A percentile compares a stretch with the other conserved stretches of the same genome.
Evolutionary conservation across 331 rosid genomes (phyloP).

Genomic region (Phaseolus coccineus): DNA sequence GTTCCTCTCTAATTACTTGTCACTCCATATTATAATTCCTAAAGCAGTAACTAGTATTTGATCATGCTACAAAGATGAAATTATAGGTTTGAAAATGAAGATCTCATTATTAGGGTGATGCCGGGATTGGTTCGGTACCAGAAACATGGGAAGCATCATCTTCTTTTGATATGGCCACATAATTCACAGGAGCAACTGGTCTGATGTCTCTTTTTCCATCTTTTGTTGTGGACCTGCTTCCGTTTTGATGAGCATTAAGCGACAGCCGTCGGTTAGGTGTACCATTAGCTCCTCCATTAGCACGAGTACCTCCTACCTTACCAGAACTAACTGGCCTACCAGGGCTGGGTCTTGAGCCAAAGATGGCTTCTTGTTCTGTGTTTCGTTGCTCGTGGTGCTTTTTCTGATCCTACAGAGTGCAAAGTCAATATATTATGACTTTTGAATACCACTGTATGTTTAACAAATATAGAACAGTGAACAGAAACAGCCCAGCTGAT

Average conservation of each 20-base stretch:
- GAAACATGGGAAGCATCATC: slow-evolving; percentile 81
- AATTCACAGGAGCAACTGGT: slow-evolving; percentile 78
- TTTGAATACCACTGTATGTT: not conserved
- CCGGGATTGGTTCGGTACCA: slow-evolving; percentile 67
- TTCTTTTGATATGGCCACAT: slow-evolving; percentile 81
- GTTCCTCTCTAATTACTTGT: slow-evolving; percentile 60
- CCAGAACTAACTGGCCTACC: slow-evolving; percentile 72
- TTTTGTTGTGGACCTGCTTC: slow-evolving; percentile 69
- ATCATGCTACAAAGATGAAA: slow-evolving; percentile 58
- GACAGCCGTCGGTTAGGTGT: slow-evolving; percentile 87
- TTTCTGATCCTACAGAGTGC: slow-evolving; percentile 75
- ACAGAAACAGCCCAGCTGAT: slow-evolving; percentile 28
- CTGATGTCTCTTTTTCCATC: slow-evolving; percentile 75
- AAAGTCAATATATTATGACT: slow-evolving; percentile 25
- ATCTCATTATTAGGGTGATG: slow-evolving; percentile 65
- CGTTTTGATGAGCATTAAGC: slow-evolving; percentile 78
- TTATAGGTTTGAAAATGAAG: slow-evolving; percentile 43
- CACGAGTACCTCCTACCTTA: slow-evolving; percentile 78
- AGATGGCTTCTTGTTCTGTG: slow-evolving; percentile 74
- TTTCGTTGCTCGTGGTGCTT: slow-evolving; percentile 74
- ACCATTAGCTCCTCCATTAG: slow-evolving; percentile 81
- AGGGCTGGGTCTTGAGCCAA: slow-evolving; percentile 82
- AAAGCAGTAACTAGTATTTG: slow-evolving; percentile 67
- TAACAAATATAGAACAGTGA: slow-evolving; percentile 13
- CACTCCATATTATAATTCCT: slow-evolving; percentile 68